A percentile compares a stretch with the other conserved stretches of the same genome.
Conservation (phyloP, 345 rosid genomes). For the Gossypioides kirkii region DNA sequence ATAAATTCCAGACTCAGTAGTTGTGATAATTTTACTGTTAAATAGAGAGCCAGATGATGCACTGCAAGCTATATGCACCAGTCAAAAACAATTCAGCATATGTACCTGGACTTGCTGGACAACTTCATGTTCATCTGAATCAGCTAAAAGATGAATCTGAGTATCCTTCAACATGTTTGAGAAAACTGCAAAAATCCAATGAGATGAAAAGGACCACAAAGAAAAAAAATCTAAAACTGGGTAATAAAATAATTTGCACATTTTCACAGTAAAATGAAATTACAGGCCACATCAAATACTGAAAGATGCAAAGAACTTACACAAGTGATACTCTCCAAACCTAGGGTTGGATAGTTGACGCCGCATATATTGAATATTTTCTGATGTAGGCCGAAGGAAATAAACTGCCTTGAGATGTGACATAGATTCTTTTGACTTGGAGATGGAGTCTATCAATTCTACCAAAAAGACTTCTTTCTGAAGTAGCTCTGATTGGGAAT, state of each 20-base stretch:
- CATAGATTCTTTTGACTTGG: slow-evolving; percentile 79
- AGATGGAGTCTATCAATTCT: slow-evolving; percentile 82
- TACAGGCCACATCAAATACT: neutral
- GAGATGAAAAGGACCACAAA: neutral
- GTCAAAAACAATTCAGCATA: neutral
- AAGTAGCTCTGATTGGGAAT: slow-evolving; percentile 92
- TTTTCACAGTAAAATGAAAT: neutral
- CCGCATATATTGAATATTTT: slow-evolving; percentile 80
- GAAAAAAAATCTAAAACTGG: neutral
- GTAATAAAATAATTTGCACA: neutral
- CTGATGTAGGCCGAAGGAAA: slow-evolving; percentile 80
- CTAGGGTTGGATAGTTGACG: slow-evolving; percentile 78
- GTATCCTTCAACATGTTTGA: slow-evolving; percentile 95
- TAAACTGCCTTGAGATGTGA: slow-evolving; percentile 92
- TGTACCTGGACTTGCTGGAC: slow-evolving; percentile 94
- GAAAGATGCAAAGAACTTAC: slow-evolving; percentile 35
- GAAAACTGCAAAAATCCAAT: slow-evolving; percentile 64
- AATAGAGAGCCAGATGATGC: neutral
- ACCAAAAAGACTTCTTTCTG: slow-evolving; percentile 94
- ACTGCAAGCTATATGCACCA: neutral
- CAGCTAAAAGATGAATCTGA: slow-evolving; percentile 92
- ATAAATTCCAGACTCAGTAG: neutral
- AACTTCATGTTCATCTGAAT: slow-evolving; percentile 95
- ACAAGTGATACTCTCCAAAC: slow-evolving; percentile 87
- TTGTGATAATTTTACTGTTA: neutral